A percentile compares a stretch with the other conserved stretches of the same genome.
Evolutionary conservation across 306 rosid genomes (phyloP).

Genomic region (Prinsepia uniflora): DNA sequence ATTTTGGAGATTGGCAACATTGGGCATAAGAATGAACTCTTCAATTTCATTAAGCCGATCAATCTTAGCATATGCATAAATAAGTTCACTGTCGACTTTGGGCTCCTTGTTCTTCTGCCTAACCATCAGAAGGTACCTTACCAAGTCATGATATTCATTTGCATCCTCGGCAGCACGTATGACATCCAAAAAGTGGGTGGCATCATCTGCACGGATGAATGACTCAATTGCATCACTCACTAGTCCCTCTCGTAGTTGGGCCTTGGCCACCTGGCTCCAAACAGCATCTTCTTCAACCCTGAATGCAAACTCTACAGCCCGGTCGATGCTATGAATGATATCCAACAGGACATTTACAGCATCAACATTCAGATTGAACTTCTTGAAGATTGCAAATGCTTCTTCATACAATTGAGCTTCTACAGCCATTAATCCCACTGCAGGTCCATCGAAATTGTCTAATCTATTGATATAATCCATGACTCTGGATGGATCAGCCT

Average conservation of each 20-base stretch:
- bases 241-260: conserved; percentile 86
- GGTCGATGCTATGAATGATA: conserved; percentile 74
- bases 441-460: conserved; percentile 97
- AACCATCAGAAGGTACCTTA: conserved; percentile 90
- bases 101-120: conserved; percentile 93
- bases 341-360: conserved; percentile 95
- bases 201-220: conserved; percentile 92
- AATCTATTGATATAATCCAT: conserved; percentile 94
- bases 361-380: conserved; percentile 92
- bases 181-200: conserved; percentile 88
- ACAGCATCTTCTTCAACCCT: conserved; percentile 98
- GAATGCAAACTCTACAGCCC: conserved; percentile 98
- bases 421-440: conserved; percentile 95
- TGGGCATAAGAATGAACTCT: conserved; percentile 97
- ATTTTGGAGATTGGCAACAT: conserved; percentile 93
- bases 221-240: conserved; percentile 99
- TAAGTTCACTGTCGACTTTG: conserved; percentile 96
- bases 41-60: conserved; percentile 92
- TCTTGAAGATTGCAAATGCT: conserved; percentile 90
- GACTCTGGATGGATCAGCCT: conserved; percentile 95
- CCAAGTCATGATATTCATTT: conserved; percentile 83
- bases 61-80: conserved; percentile 96
- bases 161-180: conserved; percentile 79
- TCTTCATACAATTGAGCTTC: conserved; percentile 90
- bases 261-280: conserved; percentile 99